phyloP scores from a whole-genome alignment of 352 stramenopile species.

The Pythium graminicola region DNA sequence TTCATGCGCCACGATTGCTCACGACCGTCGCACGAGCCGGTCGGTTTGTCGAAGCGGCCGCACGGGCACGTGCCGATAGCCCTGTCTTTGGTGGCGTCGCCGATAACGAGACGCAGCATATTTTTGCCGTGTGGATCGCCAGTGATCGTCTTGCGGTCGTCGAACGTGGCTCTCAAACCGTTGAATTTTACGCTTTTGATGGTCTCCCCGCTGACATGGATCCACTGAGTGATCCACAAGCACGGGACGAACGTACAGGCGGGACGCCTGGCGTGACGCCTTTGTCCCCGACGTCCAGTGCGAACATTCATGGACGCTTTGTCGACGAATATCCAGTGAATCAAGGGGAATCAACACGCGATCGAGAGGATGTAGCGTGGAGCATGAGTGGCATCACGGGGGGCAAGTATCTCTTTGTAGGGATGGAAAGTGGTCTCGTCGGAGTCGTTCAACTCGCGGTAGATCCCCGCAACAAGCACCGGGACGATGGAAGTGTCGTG shows the following conservation, averaged over 20 bases:
- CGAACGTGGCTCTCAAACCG: slow-evolving; percentile 40
- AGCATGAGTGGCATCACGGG: slow-evolving; percentile 42
- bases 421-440: slow-evolving; percentile 68
- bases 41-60: slow-evolving; percentile 17
- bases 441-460: slow-evolving; percentile 48
- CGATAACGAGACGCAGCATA: slow-evolving; percentile 24
- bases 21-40: slow-evolving; percentile 29
- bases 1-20: slow-evolving; percentile 39
- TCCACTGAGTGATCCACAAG: slow-evolving; percentile 1
- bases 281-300: slow-evolving; percentile 22
- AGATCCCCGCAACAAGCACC: neutral
- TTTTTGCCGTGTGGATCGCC: slow-evolving; percentile 50
- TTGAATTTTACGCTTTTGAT: slow-evolving; percentile 73
- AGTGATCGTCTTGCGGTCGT: slow-evolving; percentile 59
- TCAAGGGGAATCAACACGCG: slow-evolving; percentile 36
- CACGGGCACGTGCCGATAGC: neutral
- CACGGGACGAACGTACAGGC: neutral
- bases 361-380: slow-evolving; percentile 41
- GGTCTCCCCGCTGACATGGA: slow-evolving; percentile 27
- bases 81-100: slow-evolving; percentile 14
- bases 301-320: slow-evolving; percentile 27
- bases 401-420: slow-evolving; percentile 60
- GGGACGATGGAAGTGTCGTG: slow-evolving; percentile 20
- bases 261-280: slow-evolving; percentile 2
- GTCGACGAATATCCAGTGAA: slow-evolving; percentile 57